Evolutionary conservation across 768 basidiomycete species (phyloP), one percentile per base, ranked within the genome.

Genomic region (Leccinum olivaceopallidum): DNA sequence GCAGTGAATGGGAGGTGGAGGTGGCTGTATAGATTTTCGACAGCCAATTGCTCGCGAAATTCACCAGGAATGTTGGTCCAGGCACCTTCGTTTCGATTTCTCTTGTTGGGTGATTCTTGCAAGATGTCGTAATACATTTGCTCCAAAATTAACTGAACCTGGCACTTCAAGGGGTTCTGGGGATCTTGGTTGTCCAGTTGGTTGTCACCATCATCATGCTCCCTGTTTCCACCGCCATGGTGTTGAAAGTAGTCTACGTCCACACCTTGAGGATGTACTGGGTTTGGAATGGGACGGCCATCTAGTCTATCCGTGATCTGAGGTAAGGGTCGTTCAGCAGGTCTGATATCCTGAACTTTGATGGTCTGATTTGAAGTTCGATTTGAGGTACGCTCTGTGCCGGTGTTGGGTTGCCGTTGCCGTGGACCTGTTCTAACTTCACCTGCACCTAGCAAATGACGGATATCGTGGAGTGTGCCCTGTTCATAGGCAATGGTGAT

Each of bases 171-270:
- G 14, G 42, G 42, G n/a, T n/a, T 42, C 16, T 42, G 42, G 8
- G 42, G 42, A n/a, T 42, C 42, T 9, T 34, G 32, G 32, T 16
- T 42, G 42, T 14, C 16, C 42, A 42, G 16, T 16, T 42, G 16
- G n/a, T 16, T 6, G 42, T 42, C 18, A 6, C n/a, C 42, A 42
- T 42, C 42, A 42, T 16, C 42, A 42, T 42, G 16, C n/a, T 22
- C n/a, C 13, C 24, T n/a, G 18, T 47, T 61, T 4, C 60, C 60
- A 0, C 56, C 60, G 1, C 55, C 60, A 53, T 57, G 53, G 3
- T 5, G 26, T 16, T 20, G 2, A 32, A 59, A 64, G 24, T 57
- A 42, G 1, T 59, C 42, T 0, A 64, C 58, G 20, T 64, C 63
- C 8, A 39, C 32, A 24, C 63, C 63, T 5, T 14, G 52, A 16